Evolutionary conservation across 768 basidiomycete genomes (phyloP).

Genomic region (Phanerochaete sordida): DNA sequence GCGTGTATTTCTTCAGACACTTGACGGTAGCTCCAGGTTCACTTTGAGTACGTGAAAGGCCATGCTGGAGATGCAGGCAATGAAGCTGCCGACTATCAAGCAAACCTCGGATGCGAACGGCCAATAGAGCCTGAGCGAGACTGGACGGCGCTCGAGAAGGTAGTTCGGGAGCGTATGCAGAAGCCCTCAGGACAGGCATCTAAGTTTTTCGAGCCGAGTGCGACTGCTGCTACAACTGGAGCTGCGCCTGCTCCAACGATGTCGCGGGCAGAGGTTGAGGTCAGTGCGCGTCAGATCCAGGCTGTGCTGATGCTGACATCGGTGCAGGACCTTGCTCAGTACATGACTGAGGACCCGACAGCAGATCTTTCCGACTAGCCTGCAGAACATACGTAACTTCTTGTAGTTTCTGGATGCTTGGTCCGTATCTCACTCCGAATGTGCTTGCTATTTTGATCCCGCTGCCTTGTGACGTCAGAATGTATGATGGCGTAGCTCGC

Average conservation of each 20-base stretch:
- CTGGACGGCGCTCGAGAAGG: constrained; percentile 40
- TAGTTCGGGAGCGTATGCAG: background rate
- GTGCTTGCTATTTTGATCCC: background rate
- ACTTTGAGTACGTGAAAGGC: constrained; percentile 70
- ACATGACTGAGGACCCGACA: background rate
- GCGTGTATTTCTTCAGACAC: too few relatives aligned
- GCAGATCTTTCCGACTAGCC: constrained; percentile 7
- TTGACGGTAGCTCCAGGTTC: constrained; percentile 13
- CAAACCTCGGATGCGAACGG: constrained; percentile 51
- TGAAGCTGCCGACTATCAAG: constrained; percentile 79
- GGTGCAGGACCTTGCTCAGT: background rate
- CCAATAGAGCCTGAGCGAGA: constrained; percentile 47
- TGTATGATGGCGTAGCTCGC: background rate
- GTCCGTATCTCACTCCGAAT: background rate
- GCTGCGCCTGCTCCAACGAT: background rate
- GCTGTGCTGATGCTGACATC: background rate
- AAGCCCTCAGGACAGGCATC: background rate
- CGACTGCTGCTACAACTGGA: background rate
- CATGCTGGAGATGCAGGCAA: constrained; percentile 81
- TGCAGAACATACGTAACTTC: background rate
- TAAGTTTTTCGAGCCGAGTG: background rate
- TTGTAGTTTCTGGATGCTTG: background rate
- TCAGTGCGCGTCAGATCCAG: background rate
- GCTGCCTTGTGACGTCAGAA: background rate
- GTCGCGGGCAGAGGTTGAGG: background rate